phyloP scores from a whole-genome alignment of 306 rosid genomes.

The Sicyos baderoa region DNA sequence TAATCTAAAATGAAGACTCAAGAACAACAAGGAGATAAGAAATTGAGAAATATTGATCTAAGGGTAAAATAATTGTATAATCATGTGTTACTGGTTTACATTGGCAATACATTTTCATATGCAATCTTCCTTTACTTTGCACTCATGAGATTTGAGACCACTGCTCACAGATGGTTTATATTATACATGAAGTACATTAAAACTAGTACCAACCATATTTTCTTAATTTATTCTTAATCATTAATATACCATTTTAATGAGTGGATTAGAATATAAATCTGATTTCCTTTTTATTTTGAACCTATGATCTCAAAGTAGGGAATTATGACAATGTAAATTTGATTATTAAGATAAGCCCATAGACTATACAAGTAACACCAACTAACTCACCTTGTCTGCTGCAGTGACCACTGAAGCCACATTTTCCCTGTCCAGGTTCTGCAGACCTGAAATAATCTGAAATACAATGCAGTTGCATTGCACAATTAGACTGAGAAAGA shows the following conservation, averaged over 20 bases:
- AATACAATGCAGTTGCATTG: slow-evolving; percentile 2
- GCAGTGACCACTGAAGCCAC: slow-evolving; percentile 78
- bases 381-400: slow-evolving; percentile 52
- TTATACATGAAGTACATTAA: background rate
- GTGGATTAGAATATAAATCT: too few relatives aligned
- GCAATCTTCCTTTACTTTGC: background rate
- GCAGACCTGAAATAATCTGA: slow-evolving; percentile 86
- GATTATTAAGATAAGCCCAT: too few relatives aligned
- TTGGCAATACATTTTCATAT: background rate
- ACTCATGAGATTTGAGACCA: background rate
- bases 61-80: background rate
- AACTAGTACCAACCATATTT: background rate
- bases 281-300: too few relatives aligned
- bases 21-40: background rate
- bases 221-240: too few relatives aligned
- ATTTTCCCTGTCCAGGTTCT: slow-evolving; percentile 65
- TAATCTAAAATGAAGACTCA: background rate
- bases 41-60: background rate
- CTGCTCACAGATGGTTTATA: background rate
- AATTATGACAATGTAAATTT: too few relatives aligned
- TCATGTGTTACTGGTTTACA: background rate
- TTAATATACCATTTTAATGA: too few relatives aligned
- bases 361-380: too few relatives aligned
- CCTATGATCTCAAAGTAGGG: too few relatives aligned
- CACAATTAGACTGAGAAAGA: background rate